phyloP scores from a whole-genome alignment of 129 eudicot genomes.

The Saposhnikovia divaricata region DNA sequence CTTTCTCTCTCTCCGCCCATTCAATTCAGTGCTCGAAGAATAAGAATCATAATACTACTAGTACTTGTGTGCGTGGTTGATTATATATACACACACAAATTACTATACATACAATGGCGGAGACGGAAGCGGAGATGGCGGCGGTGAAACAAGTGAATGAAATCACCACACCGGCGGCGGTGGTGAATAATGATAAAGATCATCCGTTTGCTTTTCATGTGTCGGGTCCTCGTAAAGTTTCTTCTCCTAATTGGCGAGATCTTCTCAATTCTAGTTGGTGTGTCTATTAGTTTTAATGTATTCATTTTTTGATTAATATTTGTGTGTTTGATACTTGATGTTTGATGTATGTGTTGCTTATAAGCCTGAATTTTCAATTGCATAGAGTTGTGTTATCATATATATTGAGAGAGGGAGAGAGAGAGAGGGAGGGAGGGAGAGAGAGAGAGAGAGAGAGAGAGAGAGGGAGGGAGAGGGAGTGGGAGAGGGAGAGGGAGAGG shows the following conservation, averaged over 20 bases:
- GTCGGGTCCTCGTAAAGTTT: conserved; percentile 86
- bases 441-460: no score
- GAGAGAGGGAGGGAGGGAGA: no score
- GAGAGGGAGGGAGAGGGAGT: no score
- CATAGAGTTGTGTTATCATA: no score
- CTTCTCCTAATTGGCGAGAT: conserved; percentile 85
- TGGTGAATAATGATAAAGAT: neutral
- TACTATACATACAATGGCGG: neutral
- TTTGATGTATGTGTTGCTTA: neutral
- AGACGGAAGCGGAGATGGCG: neutral
- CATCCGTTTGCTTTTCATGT: conserved; percentile 92
- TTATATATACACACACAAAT: neutral
- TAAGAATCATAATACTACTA: neutral
- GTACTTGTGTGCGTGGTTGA: neutral
- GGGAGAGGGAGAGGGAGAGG: no score
- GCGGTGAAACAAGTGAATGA: conserved; percentile 1
- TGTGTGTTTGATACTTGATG: no score
- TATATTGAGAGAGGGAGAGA: no score
- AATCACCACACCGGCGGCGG: neutral
- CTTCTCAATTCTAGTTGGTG: conserved; percentile 79
- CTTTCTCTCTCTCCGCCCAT: neutral
- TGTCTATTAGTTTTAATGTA: neutral
- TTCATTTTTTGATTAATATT: neutral
- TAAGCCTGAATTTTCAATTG: no score
- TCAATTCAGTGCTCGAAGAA: neutral